These are phyloP conservation scores for Naganishia vishniacii DNA, from an alignment of 768 basidiomycete genomes.

Conservation along the genomic window DNA sequence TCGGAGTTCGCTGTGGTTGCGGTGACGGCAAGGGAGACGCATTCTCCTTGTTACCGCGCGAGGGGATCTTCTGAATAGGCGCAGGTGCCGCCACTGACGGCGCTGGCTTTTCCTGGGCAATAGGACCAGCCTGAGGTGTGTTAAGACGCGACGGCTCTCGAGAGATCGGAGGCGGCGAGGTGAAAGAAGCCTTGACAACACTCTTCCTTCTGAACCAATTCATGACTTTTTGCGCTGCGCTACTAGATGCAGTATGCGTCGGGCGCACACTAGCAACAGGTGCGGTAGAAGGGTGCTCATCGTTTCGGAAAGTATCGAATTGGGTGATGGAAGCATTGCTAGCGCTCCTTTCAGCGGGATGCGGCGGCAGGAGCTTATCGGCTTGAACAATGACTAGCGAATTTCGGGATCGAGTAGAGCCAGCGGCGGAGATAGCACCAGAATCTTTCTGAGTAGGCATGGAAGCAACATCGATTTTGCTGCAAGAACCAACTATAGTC, in stretches of 20 bases:
- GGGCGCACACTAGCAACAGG: not conserved
- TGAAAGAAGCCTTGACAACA: conserved; percentile 34
- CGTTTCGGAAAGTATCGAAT: conserved; percentile 32
- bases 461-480: not conserved
- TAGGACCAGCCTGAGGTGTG: not conserved
- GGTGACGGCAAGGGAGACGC: not conserved
- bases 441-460: too few relatives aligned
- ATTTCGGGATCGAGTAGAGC: conserved; percentile 33
- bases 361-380: conserved; percentile 35
- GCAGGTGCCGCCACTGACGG: not conserved
- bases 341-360: conserved; percentile 59
- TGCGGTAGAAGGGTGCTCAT: not conserved
- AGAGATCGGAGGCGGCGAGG: conserved; percentile 27
- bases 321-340: conserved; percentile 49
- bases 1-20: not conserved
- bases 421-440: not conserved
- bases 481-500: too few relatives aligned
- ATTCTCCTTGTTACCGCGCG: conserved; percentile 14
- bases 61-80: not conserved
- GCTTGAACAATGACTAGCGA: conserved; percentile 35
- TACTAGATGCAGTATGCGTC: conserved; percentile 40
- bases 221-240: conserved; percentile 83
- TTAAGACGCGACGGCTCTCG: conserved; percentile 9
- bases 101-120: not conserved
- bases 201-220: conserved; percentile 76